Evolutionary conservation across 2,329 filamentous ascomycete genomes (phyloP), one percentile per base, ranked within the genome.

Genomic region (Fusarium burgessii): DNA sequence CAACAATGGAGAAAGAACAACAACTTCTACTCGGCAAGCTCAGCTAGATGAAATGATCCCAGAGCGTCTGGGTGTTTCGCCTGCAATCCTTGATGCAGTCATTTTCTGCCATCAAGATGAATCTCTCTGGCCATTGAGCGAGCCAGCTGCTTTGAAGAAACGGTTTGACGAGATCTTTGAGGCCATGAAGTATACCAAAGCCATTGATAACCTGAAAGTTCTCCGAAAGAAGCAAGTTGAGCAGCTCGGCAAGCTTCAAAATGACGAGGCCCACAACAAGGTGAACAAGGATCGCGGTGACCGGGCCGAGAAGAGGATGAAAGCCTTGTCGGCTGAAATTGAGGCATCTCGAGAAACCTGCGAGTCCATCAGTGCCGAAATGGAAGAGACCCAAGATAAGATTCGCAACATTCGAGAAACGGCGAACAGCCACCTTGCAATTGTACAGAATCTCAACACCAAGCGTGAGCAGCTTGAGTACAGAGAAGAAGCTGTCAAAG

Each of bases 51-150:
- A 91, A 71, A 88, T 95, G 73, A 91, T 99, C 79, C 94, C 95
- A 0, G 89, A 93, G 73, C 92, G 93, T 72, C 87, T 99, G 1
- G 96, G 96, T 40, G 96, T 98, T 6, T 96, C 94, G 3, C 91
- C 91, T 59, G 95, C 96, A 15, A 91, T 99, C 59, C 87, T 99
- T 29, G 95, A 98, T 73, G 92, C 92, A 63, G 96, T 99, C 79
- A 98, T 99, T 74, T 99, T 99, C 82, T 99, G 96, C 79, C 96
- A 99, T 78, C 96, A 99, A 78, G 96, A 99, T 79, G 96, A 99
- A 74, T 98, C 95, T 29, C 82, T 98, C 32, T 99, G 96, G 96
- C 96, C 96, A 0, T 91, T 99, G 87, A 97, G 94, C 78, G 93
- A 97, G 76, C 94, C 96, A 0, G 85, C 89, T 1, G 89, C 89